A percentile compares a stretch with the other conserved stretches of the same genome.
Evolutionary conservation across 2,329 filamentous ascomycete genomes (phyloP).

Genomic region (Penicillium italicum): DNA sequence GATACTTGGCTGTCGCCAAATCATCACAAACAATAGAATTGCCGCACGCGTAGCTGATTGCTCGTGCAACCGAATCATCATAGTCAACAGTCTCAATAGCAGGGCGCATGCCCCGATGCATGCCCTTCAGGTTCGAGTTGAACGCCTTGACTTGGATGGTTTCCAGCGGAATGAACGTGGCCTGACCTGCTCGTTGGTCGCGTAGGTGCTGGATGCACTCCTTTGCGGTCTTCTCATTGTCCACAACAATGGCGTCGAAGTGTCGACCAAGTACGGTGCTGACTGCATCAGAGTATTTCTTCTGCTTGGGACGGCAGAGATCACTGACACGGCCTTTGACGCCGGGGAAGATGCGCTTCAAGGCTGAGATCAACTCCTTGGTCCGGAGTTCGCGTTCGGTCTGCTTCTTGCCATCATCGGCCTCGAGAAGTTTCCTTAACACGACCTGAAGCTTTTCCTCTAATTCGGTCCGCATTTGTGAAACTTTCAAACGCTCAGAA

Average conservation of each 20-base stretch:
- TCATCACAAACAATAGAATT: slow-evolving; percentile 93
- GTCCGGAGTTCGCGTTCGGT: slow-evolving; percentile 74
- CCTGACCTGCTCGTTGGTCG: slow-evolving; percentile 78
- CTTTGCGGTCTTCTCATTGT: slow-evolving; percentile 88
- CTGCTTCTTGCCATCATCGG: slow-evolving; percentile 79
- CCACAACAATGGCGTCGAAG: slow-evolving; percentile 91
- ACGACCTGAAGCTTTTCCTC: slow-evolving; percentile 88
- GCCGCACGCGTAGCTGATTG: slow-evolving; percentile 91
- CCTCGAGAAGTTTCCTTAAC: slow-evolving; percentile 74
- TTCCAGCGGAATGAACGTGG: slow-evolving; percentile 94
- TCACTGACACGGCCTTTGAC: slow-evolving; percentile 88
- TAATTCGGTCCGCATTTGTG: slow-evolving; percentile 78
- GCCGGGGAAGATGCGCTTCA: slow-evolving; percentile 88
- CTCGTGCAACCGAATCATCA: slow-evolving; percentile 80
- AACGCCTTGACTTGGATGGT: slow-evolving; percentile 93
- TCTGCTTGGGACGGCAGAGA: slow-evolving; percentile 92
- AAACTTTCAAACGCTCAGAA: slow-evolving; percentile 76
- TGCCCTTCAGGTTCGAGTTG: slow-evolving; percentile 85
- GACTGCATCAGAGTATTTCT: slow-evolving; percentile 91
- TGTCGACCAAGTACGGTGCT: slow-evolving; percentile 87
- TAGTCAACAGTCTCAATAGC: slow-evolving; percentile 97
- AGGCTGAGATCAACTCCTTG: slow-evolving; percentile 76
- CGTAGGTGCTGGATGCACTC: slow-evolving; percentile 94
- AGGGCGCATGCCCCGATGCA: slow-evolving; percentile 75
- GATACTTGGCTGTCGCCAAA: slow-evolving; percentile 77